A percentile compares a stretch with the other conserved stretches of the same genome.
phyloP scores from a whole-genome alignment of 2,329 filamentous ascomycete genomes.

The Scedosporium dehoogii region DNA sequence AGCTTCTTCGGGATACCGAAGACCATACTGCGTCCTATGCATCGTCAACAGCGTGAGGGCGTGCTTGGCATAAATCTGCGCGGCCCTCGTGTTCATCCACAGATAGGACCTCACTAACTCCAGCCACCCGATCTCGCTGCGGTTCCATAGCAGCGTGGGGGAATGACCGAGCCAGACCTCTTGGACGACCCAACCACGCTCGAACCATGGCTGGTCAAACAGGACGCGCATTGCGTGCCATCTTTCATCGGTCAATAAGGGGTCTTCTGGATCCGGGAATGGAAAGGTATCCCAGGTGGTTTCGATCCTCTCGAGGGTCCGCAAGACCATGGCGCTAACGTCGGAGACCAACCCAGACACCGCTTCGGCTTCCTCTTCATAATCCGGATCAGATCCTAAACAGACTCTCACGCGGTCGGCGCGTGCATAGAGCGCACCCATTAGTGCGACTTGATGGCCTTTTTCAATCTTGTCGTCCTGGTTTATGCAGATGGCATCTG shows the following conservation, averaged over 20 bases:
- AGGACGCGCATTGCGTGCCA: background rate
- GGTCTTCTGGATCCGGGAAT: background rate
- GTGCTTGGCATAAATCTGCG: background rate
- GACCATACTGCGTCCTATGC: background rate
- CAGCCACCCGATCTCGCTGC: background rate
- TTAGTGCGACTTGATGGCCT: conserved; percentile 1
- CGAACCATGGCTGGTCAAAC: conserved; percentile 1
- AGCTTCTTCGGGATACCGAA: background rate
- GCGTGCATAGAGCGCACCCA: background rate
- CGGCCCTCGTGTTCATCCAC: background rate
- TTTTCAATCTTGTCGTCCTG: conserved; percentile 1
- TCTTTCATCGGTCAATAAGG: background rate
- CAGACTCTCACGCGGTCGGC: background rate
- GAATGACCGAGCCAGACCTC: background rate
- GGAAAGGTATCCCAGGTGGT: background rate
- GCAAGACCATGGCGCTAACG: background rate
- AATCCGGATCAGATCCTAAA: background rate
- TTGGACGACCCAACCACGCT: conserved; percentile 3
- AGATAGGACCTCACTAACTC: background rate
- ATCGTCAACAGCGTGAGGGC: background rate
- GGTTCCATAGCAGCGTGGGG: background rate
- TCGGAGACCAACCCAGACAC: background rate
- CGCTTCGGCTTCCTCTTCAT: background rate
- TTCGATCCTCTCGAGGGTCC: background rate
- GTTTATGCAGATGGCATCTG: conserved; percentile 7